Percentiles rank a stretch among this genome's conserved stretches.
Evolutionary conservation across 148 eudicot genomes (phyloP).

Genomic region (Limonium bicolor): DNA sequence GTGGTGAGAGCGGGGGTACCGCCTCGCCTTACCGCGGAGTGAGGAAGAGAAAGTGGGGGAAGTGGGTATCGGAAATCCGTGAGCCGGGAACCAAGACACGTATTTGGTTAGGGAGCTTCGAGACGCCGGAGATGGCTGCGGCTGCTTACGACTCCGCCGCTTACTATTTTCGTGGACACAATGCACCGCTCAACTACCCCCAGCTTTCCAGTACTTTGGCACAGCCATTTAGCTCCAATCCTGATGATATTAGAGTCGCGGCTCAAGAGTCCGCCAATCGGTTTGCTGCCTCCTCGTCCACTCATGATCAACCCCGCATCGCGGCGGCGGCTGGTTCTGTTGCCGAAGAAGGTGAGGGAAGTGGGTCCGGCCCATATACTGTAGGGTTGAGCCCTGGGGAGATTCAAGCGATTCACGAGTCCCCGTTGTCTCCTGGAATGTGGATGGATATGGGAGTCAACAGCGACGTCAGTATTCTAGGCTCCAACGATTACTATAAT

Average conservation of each 20-base stretch:
- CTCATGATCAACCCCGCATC: neutral
- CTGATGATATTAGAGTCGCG: neutral
- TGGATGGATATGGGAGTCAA: too few relatives aligned
- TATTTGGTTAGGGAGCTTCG: neutral
- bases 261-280: neutral
- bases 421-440: too few relatives aligned
- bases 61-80: neutral
- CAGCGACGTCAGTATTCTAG: too few relatives aligned
- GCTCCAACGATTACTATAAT: too few relatives aligned
- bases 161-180: neutral
- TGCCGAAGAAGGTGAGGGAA: too few relatives aligned
- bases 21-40: neutral
- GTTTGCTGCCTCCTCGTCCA: neutral
- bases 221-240: neutral
- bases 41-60: neutral
- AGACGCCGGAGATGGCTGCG: neutral
- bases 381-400: neutral
- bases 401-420: neutral
- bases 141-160: neutral
- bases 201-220: neutral
- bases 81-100: neutral
- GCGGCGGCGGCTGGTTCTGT: neutral
- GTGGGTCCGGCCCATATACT: neutral
- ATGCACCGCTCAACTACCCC: neutral
- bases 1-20: neutral